Evolutionary conservation across 2,329 filamentous ascomycete genomes (phyloP).

Genomic region (Colletotrichum melonis): DNA sequence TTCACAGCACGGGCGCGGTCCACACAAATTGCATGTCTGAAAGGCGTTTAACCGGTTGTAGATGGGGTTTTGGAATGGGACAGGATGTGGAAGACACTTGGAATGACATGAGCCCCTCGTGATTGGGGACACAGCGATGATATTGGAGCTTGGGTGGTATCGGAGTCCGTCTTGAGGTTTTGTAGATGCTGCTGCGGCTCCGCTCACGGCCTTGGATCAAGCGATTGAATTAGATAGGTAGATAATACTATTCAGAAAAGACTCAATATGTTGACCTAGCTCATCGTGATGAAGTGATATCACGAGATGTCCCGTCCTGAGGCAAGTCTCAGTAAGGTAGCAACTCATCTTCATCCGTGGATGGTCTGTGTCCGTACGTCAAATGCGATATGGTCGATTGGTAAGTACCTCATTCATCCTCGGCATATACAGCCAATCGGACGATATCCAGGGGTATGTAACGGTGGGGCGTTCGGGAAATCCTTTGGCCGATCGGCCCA

Average conservation of each 20-base stretch:
- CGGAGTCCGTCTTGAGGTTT: neutral
- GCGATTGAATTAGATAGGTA: slow-evolving; percentile 24
- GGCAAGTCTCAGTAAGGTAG: too few relatives aligned
- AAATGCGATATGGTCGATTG: neutral
- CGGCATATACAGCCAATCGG: neutral
- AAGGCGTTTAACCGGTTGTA: slow-evolving; percentile 28
- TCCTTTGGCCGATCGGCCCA: slow-evolving; percentile 34
- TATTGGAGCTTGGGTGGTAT: slow-evolving; percentile 13
- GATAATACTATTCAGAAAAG: slow-evolving; percentile 19
- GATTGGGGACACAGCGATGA: slow-evolving; percentile 23
- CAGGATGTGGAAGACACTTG: slow-evolving; percentile 1
- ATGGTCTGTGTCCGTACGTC: too few relatives aligned
- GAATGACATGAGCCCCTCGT: slow-evolving; percentile 22
- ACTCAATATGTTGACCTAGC: slow-evolving; percentile 32
- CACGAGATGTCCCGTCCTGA: too few relatives aligned
- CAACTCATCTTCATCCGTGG: too few relatives aligned
- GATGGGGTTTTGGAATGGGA: neutral
- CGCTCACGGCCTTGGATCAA: slow-evolving; percentile 6
- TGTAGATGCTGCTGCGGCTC: slow-evolving; percentile 19
- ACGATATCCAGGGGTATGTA: neutral
- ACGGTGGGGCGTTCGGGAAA: slow-evolving; percentile 34
- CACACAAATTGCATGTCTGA: slow-evolving; percentile 23
- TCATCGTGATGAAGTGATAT: neutral
- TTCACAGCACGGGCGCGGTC: neutral
- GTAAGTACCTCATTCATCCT: neutral